These are phyloP conservation scores for Trichoderma lentiforme DNA, from an alignment of 2,329 filamentous ascomycete species.

Conservation along the genomic window DNA sequence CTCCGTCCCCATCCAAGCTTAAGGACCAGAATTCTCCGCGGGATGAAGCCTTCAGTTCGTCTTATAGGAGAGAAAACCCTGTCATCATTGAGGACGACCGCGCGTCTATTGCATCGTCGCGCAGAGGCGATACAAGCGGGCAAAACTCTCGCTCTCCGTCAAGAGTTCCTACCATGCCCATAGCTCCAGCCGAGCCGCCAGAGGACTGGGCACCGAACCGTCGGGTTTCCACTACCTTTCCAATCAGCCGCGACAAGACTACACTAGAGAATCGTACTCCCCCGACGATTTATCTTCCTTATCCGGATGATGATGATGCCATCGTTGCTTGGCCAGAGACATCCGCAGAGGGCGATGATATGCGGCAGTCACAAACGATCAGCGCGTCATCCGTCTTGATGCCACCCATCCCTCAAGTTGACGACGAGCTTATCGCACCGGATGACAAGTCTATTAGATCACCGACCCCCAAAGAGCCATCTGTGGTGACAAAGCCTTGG, in stretches of 20 bases:
- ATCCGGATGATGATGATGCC: conserved; percentile 37
- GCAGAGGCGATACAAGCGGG: conserved; percentile 22
- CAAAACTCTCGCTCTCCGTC: conserved; percentile 32
- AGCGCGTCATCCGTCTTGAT: conserved; percentile 24
- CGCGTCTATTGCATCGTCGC: conserved; percentile 24
- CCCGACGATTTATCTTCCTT: conserved; percentile 29
- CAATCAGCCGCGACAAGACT: conserved; percentile 24
- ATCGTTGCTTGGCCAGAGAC: conserved; percentile 25
- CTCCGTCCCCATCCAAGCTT: conserved; percentile 22
- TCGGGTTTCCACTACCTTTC: conserved; percentile 33
- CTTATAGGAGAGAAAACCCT: not conserved
- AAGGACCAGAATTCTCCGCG: conserved; percentile 37
- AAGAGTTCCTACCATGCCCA: conserved; percentile 33
- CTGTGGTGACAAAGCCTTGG: conserved; percentile 38
- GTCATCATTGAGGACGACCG: conserved; percentile 33
- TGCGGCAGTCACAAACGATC: conserved; percentile 1
- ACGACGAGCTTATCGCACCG: not conserved
- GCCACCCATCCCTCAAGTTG: conserved; percentile 23
- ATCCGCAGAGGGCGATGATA: not conserved
- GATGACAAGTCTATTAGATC: not conserved
- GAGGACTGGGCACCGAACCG: conserved; percentile 19
- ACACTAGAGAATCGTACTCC: conserved; percentile 25
- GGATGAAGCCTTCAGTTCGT: conserved; percentile 31
- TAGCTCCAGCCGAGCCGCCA: conserved; percentile 25
- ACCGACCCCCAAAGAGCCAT: conserved; percentile 5